Conservation (phyloP, 1,284 basidiomycete genomes). For the Bjerkandera adusta region DNA sequence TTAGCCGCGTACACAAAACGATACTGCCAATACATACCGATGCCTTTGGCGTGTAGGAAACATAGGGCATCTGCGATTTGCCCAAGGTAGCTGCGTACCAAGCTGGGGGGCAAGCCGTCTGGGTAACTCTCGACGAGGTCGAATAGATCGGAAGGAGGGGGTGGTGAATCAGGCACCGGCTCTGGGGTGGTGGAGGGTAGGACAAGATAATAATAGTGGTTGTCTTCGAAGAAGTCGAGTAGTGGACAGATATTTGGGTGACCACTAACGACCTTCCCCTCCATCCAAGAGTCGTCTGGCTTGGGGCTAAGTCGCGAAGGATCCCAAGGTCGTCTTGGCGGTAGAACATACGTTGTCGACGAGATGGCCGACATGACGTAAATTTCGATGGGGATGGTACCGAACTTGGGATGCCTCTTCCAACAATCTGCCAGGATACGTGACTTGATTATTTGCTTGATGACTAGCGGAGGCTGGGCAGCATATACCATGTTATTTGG, state of each 20-base stretch:
- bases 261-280: slow-evolving; percentile 70
- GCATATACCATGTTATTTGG: slow-evolving; percentile 15
- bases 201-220: slow-evolving; percentile 93
- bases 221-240: slow-evolving; percentile 97
- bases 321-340: slow-evolving; percentile 78
- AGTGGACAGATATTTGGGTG: slow-evolving; percentile 94
- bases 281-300: slow-evolving; percentile 52
- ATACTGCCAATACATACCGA: slow-evolving; percentile 47
- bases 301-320: slow-evolving; percentile 46
- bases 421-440: slow-evolving; percentile 98
- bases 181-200: slow-evolving; percentile 70
- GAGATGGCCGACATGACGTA: slow-evolving; percentile 94
- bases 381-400: slow-evolving; percentile 98
- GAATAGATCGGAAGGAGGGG: slow-evolving; percentile 82
- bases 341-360: slow-evolving; percentile 70
- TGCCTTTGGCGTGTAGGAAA: slow-evolving; percentile 91
- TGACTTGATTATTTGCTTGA: slow-evolving; percentile 99
- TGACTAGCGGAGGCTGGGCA: slow-evolving; percentile 71
- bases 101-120: slow-evolving; percentile 75
- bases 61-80: slow-evolving; percentile 92
- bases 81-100: slow-evolving; percentile 85
- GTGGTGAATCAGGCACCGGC: slow-evolving; percentile 44
- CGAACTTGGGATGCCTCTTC: slow-evolving; percentile 94
- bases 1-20: slow-evolving; percentile 4
- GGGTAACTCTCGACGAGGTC: slow-evolving; percentile 93